Percentiles rank a stretch among this genome's conserved stretches.
Conservation (phyloP, 345 rosid species). For the Citrus hindsii region DNA sequence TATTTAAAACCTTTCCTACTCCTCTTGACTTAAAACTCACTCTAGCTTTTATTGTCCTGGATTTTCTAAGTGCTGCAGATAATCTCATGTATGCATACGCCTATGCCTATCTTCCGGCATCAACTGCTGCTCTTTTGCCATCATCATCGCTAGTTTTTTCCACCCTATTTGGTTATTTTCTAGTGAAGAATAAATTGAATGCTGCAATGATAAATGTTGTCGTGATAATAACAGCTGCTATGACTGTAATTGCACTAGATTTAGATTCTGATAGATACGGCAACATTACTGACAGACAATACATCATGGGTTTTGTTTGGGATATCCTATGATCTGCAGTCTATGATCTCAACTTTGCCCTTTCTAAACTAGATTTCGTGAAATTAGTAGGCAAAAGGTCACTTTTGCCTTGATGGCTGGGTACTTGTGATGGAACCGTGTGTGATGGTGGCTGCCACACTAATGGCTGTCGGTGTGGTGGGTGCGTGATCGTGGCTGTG, state of each 20-base stretch:
- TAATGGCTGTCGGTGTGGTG: too few relatives aligned
- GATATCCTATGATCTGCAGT: slow-evolving; percentile 79
- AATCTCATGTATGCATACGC: slow-evolving; percentile 89
- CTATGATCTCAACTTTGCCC: slow-evolving; percentile 81
- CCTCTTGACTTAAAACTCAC: slow-evolving; percentile 48
- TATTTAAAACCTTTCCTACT: slow-evolving; percentile 49
- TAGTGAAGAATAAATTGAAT: slow-evolving; percentile 69
- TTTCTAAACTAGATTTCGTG: slow-evolving; percentile 68
- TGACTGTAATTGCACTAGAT: slow-evolving; percentile 70
- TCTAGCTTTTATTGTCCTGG: slow-evolving; percentile 51
- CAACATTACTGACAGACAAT: slow-evolving; percentile 44
- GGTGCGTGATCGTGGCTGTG: too few relatives aligned
- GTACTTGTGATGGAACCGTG: too few relatives aligned
- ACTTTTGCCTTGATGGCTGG: too few relatives aligned
- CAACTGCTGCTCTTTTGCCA: slow-evolving; percentile 79
- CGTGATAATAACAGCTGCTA: slow-evolving; percentile 64
- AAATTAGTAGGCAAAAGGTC: slow-evolving; percentile 70
- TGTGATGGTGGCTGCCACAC: too few relatives aligned
- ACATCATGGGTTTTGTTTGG: slow-evolving; percentile 72
- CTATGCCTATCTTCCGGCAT: slow-evolving; percentile 83
- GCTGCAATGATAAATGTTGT: slow-evolving; percentile 58
- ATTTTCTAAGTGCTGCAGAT: slow-evolving; percentile 72
- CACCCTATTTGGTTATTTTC: slow-evolving; percentile 55
- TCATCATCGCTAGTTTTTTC: slow-evolving; percentile 77
- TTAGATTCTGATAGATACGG: slow-evolving; percentile 66